Base-by-base conservation (phyloP, 2,329 filamentous ascomycete genomes). In the Knufia petricola region DNA sequence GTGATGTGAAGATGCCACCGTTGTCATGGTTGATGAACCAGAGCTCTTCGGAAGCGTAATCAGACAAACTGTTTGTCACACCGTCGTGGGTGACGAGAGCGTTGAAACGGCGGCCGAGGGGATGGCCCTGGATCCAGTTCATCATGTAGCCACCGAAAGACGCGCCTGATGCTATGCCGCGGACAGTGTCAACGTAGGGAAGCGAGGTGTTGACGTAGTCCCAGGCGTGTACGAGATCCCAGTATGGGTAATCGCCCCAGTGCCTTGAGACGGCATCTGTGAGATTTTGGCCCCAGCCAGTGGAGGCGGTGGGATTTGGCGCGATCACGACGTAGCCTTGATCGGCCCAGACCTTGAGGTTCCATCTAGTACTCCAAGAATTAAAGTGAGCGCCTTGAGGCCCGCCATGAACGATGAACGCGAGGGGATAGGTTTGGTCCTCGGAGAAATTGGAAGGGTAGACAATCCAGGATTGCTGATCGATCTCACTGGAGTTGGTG, bases 51-150 rank as follows among this genome's bases (percentile, higher is more conserved):
- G 69, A 71, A 0, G 68, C 65, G 55, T 76, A 64, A 61, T 72
- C 68, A n/a, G 66, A 65, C 10, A 69, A 65, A 50, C 71, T 68
- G 58, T 80, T 84, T 65, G 89, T 92, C 47, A 89, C 83, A 41
- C 88, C 88, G 58, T 95, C 87, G 63, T 95, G 88, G 59, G 82
- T 88, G 23, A 94, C 87, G 3, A 95, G 74, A 0, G 87, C 87
- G 65, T 87, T 87, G 76, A 95, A 94, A 57, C 84, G 80, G 23
- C 86, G 80, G 17, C 87, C 88, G 0, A 95, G 75, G 1, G 79
- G 75, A 54, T 92, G 84, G 6, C 89, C 89, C 66, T 95, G 87
- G 58, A 95, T 87, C 88, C 89, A 94, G 63, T 94, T 76, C 60
- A 66, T 63, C 62, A 76, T 75, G 59, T 68, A 70, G 1, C 65